Percentiles rank a stretch among this genome's conserved stretches.
These are phyloP conservation scores for Coccomyxa sp. DNA, from an alignment of 139 green algal species.

Conservation along the genomic window DNA sequence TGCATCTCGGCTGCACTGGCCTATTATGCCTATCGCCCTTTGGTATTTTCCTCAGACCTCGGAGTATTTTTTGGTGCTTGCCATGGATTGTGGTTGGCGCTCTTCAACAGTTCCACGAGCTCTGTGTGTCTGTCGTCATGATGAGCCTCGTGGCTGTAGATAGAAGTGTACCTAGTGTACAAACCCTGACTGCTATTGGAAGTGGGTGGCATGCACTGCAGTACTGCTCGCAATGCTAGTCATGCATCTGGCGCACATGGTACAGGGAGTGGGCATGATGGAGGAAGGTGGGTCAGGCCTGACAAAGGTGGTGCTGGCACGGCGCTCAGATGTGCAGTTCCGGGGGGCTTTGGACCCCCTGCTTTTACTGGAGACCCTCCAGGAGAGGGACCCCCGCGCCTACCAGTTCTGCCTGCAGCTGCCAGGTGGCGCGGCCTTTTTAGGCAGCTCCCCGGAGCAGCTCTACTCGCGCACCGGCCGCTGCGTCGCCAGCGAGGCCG, in stretches of 20 bases:
- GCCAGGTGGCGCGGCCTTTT: constrained; percentile 63
- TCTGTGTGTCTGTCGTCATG: no score
- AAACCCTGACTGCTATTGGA: background rate
- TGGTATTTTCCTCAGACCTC: background rate
- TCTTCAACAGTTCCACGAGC: background rate
- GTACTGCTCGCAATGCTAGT: no score
- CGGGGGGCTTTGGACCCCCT: constrained; percentile 50
- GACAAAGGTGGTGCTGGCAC: constrained; percentile 80
- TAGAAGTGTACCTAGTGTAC: background rate
- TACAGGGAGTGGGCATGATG: background rate
- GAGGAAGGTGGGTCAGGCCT: constrained; percentile 28
- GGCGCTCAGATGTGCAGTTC: constrained; percentile 50
- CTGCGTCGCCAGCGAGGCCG: constrained; percentile 79
- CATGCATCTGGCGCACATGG: no score
- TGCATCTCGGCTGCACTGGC: background rate
- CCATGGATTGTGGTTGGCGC: background rate
- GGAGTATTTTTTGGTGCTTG: no score
- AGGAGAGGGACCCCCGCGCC: constrained; percentile 77
- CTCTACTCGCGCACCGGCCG: constrained; percentile 75
- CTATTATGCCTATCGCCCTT: background rate
- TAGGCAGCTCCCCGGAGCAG: constrained; percentile 88
- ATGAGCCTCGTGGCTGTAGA: no score
- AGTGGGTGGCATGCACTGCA: background rate
- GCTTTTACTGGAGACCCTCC: constrained; percentile 64
- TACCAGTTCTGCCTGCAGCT: constrained; percentile 82